phyloP scores from a whole-genome alignment of 192 early-diverging fungal species.

The Entomortierella parvispora region DNA sequence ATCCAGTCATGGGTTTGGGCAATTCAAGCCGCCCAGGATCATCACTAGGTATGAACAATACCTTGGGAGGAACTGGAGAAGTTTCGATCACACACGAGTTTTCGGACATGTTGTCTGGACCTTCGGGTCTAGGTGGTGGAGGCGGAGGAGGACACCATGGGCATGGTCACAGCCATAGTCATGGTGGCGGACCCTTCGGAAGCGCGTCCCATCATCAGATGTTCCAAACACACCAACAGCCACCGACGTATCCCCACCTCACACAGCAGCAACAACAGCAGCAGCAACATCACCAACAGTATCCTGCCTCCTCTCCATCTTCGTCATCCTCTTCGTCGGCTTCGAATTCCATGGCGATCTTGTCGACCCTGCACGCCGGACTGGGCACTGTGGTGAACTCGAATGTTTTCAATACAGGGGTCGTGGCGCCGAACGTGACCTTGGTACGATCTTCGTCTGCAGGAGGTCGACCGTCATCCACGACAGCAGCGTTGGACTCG shows the following conservation, averaged over 20 bases:
- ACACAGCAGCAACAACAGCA: slow-evolving; percentile 4
- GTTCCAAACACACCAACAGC: too few species aligned
- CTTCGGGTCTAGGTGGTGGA: slow-evolving; percentile 1
- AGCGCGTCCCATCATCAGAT: too few species aligned
- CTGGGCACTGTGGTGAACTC: slow-evolving; percentile 1
- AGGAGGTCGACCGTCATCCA: neutral
- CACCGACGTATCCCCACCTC: slow-evolving; percentile 4
- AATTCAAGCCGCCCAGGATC: slow-evolving; percentile 33
- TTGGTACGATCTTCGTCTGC: neutral
- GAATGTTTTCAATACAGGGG: neutral
- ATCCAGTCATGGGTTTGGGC: slow-evolving; percentile 26
- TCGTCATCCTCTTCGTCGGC: neutral
- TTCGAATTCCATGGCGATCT: neutral
- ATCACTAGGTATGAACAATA: slow-evolving; percentile 47
- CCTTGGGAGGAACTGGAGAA: slow-evolving; percentile 36
- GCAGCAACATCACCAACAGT: slow-evolving; percentile 1
- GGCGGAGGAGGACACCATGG: too few species aligned
- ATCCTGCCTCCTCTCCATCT: neutral
- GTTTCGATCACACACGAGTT: slow-evolving; percentile 35
- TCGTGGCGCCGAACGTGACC: neutral
- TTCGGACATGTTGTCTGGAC: slow-evolving; percentile 43
- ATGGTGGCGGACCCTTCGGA: neutral
- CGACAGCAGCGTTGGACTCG: slow-evolving; percentile 4
- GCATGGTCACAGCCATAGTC: neutral
- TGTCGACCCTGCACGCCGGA: neutral